These are phyloP conservation scores for Mimosa bimucronata DNA, from an alignment of 306 rosid genomes.

Conservation along the genomic window DNA sequence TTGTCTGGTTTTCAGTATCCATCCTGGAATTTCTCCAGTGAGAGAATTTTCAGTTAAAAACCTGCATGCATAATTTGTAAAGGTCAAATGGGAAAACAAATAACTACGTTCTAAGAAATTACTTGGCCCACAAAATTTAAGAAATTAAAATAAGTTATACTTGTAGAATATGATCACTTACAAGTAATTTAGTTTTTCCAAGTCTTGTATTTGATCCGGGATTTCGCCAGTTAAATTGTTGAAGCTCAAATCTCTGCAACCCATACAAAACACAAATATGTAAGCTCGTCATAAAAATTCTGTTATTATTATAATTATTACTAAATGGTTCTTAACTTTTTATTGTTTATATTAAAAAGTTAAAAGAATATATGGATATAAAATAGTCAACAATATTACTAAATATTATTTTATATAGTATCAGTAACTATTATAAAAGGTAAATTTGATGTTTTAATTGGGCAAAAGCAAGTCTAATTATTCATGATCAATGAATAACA, in stretches of 20 bases:
- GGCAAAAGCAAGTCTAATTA: background rate
- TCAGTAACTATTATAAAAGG: no score
- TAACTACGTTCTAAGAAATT: background rate
- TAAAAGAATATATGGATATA: background rate
- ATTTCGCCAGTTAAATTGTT: constrained; percentile 67
- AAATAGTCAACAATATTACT: background rate
- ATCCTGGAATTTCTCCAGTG: background rate
- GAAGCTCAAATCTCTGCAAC: constrained; percentile 80
- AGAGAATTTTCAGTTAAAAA: background rate
- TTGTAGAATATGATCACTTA: constrained; percentile 21
- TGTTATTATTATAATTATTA: background rate
- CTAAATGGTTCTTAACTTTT: background rate
- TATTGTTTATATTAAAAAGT: background rate
- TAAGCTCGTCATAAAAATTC: no score
- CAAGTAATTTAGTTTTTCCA: constrained; percentile 20
- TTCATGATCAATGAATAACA: background rate
- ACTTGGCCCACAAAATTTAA: background rate
- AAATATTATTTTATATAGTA: no score
- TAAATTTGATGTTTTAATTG: background rate
- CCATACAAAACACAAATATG: background rate
- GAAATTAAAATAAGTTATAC: constrained; percentile 8
- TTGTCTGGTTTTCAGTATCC: background rate
- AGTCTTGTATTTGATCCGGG: constrained; percentile 42
- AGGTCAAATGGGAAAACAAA: background rate
- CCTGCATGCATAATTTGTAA: background rate